These are phyloP conservation scores for Blepharisma stoltei DNA, from an alignment of 73 alveolate species.

Conservation along the genomic window DNA sequence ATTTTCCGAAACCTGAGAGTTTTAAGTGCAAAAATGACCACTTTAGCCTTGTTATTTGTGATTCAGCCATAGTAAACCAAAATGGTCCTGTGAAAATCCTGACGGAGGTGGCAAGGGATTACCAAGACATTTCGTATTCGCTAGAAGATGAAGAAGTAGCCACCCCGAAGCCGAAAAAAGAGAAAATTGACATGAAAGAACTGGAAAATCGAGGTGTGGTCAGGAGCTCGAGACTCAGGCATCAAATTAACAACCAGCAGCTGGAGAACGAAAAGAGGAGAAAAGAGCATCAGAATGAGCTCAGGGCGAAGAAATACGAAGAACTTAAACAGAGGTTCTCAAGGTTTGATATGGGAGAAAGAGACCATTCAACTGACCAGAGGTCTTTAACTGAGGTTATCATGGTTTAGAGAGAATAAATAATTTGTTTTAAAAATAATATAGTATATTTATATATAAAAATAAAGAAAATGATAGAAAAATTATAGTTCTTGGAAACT, in stretches of 20 bases:
- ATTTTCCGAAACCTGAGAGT: background rate
- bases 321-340: constrained; percentile 73
- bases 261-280: constrained; percentile 59
- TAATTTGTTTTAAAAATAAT: too few relatives aligned
- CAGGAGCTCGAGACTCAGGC: constrained; percentile 71
- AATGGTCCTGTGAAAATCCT: constrained; percentile 38
- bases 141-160: constrained; percentile 47
- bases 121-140: constrained; percentile 53
- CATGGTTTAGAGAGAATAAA: too few relatives aligned
- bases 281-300: constrained; percentile 66
- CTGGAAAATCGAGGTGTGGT: constrained; percentile 36
- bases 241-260: constrained; percentile 53
- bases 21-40: constrained; percentile 38
- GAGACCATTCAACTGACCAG: constrained; percentile 50
- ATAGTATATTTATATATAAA: too few relatives aligned
- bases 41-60: constrained; percentile 44
- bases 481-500: too few relatives aligned
- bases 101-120: constrained; percentile 41
- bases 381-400: constrained; percentile 66
- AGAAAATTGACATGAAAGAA: constrained; percentile 26
- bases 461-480: too few relatives aligned
- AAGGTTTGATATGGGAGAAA: constrained; percentile 58
- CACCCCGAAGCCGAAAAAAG: constrained; percentile 27
- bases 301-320: constrained; percentile 60
- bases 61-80: constrained; percentile 38